phyloP scores from a whole-genome alignment of 345 rosid genomes.

The Schrenkiella parvula region DNA sequence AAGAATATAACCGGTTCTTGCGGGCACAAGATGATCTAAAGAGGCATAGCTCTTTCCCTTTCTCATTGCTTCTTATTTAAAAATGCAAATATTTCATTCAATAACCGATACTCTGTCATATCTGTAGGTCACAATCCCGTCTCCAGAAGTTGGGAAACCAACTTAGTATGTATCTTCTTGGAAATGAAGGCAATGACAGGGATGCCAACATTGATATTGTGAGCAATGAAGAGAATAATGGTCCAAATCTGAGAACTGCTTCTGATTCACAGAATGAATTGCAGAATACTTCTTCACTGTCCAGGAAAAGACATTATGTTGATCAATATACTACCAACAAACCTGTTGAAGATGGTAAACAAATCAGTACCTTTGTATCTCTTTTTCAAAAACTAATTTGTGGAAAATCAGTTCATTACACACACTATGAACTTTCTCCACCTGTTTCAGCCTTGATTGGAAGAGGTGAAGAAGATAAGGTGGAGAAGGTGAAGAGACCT shows the following conservation, averaged over 20 bases:
- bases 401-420: not conserved
- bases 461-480: slow-evolving; percentile 28
- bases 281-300: slow-evolving; percentile 36
- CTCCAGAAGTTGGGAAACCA: slow-evolving; percentile 69
- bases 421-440: slow-evolving; percentile 3
- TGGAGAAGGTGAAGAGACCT: slow-evolving; percentile 32
- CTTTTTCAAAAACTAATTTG: not conserved
- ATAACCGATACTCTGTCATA: slow-evolving; percentile 9
- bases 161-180: slow-evolving; percentile 48
- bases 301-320: slow-evolving; percentile 40
- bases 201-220: slow-evolving; percentile 54
- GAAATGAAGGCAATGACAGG: slow-evolving; percentile 52
- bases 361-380: not conserved
- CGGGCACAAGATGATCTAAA: slow-evolving; percentile 69
- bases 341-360: slow-evolving; percentile 39
- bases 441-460: slow-evolving; percentile 29
- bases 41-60: slow-evolving; percentile 41
- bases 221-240: slow-evolving; percentile 60
- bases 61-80: not conserved
- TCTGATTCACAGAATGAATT: slow-evolving; percentile 36
- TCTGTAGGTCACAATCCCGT: slow-evolving; percentile 66
- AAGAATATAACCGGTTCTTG: slow-evolving; percentile 53
- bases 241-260: slow-evolving; percentile 21
- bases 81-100: slow-evolving; percentile 1
- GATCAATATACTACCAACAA: slow-evolving; percentile 39